These are phyloP conservation scores for Suillus clintonianus DNA, from an alignment of 768 basidiomycete species.

Conservation along the genomic window DNA sequence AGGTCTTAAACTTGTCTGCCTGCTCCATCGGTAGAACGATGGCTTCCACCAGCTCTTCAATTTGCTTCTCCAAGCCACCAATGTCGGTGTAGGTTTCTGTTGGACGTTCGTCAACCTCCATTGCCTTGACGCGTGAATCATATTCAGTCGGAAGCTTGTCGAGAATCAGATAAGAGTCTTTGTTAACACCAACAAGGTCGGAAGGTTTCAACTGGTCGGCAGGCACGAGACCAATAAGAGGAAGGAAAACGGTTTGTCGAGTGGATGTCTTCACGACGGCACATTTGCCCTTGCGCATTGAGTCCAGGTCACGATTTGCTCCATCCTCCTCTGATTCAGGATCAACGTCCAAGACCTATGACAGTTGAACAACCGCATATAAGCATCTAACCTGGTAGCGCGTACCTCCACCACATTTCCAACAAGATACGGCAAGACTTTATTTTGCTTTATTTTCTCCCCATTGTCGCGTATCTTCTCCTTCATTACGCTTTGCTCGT, in stretches of 20 bases:
- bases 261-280: conserved; percentile 99
- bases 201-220: conserved; percentile 86
- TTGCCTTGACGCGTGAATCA: conserved; percentile 97
- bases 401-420: conserved; percentile 95
- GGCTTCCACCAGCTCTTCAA: conserved; percentile 97
- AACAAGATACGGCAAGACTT: conserved; percentile 96
- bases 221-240: conserved; percentile 95
- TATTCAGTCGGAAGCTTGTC: conserved; percentile 97
- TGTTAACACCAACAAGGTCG: conserved; percentile 98
- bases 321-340: conserved; percentile 93
- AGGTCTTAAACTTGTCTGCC: conserved; percentile 95
- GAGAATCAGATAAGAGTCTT: conserved; percentile 96
- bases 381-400: conserved; percentile 3
- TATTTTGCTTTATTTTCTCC: conserved; percentile 99
- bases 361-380: conserved; percentile 1
- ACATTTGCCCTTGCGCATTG: conserved; percentile 96
- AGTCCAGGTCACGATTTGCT: conserved; percentile 92
- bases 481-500: conserved; percentile 95
- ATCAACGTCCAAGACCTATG: conserved; percentile 90
- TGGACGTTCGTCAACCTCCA: conserved; percentile 99
- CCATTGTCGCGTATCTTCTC: conserved; percentile 98
- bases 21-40: conserved; percentile 99
- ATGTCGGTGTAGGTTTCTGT: conserved; percentile 98
- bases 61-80: conserved; percentile 98
- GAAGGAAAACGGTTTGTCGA: conserved; percentile 97